A percentile compares a stretch with the other conserved stretches of the same genome.
Conservation (phyloP, 2,329 filamentous ascomycete genomes). For the Rhinocladiella mackenziei region DNA sequence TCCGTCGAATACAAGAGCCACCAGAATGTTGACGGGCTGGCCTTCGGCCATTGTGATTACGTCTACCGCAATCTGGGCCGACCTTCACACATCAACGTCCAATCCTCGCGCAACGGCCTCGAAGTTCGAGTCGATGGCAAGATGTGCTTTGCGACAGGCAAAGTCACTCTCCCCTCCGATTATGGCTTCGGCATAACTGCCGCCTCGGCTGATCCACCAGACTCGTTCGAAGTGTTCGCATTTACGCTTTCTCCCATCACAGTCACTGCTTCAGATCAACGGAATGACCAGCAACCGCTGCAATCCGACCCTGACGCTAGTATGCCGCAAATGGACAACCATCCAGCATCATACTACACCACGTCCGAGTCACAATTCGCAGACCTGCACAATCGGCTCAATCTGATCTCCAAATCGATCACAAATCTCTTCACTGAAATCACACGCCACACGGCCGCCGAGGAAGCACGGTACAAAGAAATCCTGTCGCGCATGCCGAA, state of each 20-base stretch:
- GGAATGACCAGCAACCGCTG: slow-evolving; percentile 33
- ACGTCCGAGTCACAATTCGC: slow-evolving; percentile 62
- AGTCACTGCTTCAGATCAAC: slow-evolving; percentile 32
- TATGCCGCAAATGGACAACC: slow-evolving; percentile 38
- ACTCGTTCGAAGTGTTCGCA: slow-evolving; percentile 92
- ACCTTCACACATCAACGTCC: slow-evolving; percentile 74
- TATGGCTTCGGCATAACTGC: slow-evolving; percentile 86
- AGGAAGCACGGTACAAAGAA: slow-evolving; percentile 53
- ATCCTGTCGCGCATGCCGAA: slow-evolving; percentile 39
- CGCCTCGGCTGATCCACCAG: slow-evolving; percentile 82
- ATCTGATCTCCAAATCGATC: slow-evolving; percentile 57
- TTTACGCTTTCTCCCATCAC: slow-evolving; percentile 58
- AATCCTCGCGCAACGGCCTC: slow-evolving; percentile 59
- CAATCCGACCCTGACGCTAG: slow-evolving; percentile 31
- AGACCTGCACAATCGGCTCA: slow-evolving; percentile 79
- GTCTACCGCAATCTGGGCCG: slow-evolving; percentile 86
- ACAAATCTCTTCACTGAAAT: slow-evolving; percentile 51
- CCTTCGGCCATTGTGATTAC: slow-evolving; percentile 91
- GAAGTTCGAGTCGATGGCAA: slow-evolving; percentile 75
- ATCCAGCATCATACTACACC: slow-evolving; percentile 44
- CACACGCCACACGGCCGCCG: slow-evolving; percentile 50
- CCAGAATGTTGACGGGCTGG: slow-evolving; percentile 72
- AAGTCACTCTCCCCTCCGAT: slow-evolving; percentile 71
- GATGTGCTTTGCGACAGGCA: slow-evolving; percentile 61
- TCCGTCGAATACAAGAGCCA: slow-evolving; percentile 72